Base-by-base conservation (phyloP, 805 yeast species). In the Nakazawaea ernobii region DNA sequence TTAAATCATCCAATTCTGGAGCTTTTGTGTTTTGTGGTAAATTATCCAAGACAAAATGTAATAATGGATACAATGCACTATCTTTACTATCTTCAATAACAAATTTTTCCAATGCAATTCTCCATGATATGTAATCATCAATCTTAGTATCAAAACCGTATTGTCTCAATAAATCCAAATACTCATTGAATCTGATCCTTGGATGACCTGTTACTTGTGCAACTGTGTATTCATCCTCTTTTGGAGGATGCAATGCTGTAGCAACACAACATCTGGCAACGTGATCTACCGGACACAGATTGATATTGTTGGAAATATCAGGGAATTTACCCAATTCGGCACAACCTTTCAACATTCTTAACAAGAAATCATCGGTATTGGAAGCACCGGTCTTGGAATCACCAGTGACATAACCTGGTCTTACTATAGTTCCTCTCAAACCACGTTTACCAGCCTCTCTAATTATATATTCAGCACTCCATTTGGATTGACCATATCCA, bases 201-300 rank as follows among this genome's bases (percentile, higher is more conserved):
- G 99, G 99, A 58, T 94, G 98, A 24, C 92, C 95, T 6, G 98
- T 94, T n/a, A 94, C 97, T 39, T 94, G 99, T 1, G 89, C 90
- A 37, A 95, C 99, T 1, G 82, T 69, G 38, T 82, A 67, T 43
- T 69, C 73, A 13, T 69, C 69, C 1, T 57, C 57, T 20, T 66
- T 56, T 35, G 59, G 58, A 27, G 96, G 92, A 58, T 80, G 79
- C 52, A 94, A 73, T 0, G 96, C 84, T 27, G 94, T 69, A 1
- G 98, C 88, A 44, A 83, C 87, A 26, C 84, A 86, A 24, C 90
- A 87, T 41, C 95, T 77, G 1, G 99, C 98, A 54, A 94, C 99
- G 60, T 94, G 99, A 58, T 95, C 97, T 39, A 94, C 99, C 3
- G 99, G 99, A 20, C 89, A 97, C 86, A 91, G 89, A 67, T 94